Evolutionary conservation across 2,329 filamentous ascomycete genomes (phyloP), one percentile per base, ranked within the genome.

Genomic region (Chaetomiaceae sp.): DNA sequence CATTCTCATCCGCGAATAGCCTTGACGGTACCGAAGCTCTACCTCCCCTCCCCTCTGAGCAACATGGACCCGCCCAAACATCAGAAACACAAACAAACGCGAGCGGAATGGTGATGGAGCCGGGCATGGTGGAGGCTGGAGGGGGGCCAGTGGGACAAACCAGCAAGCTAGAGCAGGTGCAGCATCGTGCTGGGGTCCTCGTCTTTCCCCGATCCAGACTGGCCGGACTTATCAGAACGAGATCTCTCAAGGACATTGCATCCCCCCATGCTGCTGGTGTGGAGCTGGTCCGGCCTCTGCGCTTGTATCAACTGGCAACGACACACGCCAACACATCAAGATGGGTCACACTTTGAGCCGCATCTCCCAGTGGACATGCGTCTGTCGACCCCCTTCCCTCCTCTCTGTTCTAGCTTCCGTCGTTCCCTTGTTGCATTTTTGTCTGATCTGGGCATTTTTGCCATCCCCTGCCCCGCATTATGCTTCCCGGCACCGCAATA

Each of bases 321-420:
- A 85, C 77, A 77, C 75, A 84, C 85, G 89, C 89, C 89, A 95
- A 78, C 89, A 86, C 89, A 95, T 90, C 88, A 87, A 75, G 73
- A 82, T 81, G 79, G 80, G 79, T 81, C 79, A 79, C 79, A 81
- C 78, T 77, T 70, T 77, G 75, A 82, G 81, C 81, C 81, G 80
- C 80, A 84, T 81, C 72, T 74, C 70, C 68, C 58, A 56, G 55
- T 61, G 54, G 56, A 76, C 76, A 73, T 80, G 78, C 77, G 75
- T 79, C 74, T 79, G 69, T 65, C 71, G 70, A 75, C 73, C 71
- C 73, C 46, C 65, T 61, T 67, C 66, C 65, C 65, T 68, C 67
- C 65, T 68, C 65, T 70, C 69, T 69, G 61, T 60, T 60, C 60
- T 60, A 65, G 54, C 53, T 65, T 62, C 62, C 62, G 63, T 68